A percentile compares a stretch with the other conserved stretches of the same genome.
Evolutionary conservation across 495 filamentous ascomycete species (phyloP).

Genomic region (Lophium mytilinum): DNA sequence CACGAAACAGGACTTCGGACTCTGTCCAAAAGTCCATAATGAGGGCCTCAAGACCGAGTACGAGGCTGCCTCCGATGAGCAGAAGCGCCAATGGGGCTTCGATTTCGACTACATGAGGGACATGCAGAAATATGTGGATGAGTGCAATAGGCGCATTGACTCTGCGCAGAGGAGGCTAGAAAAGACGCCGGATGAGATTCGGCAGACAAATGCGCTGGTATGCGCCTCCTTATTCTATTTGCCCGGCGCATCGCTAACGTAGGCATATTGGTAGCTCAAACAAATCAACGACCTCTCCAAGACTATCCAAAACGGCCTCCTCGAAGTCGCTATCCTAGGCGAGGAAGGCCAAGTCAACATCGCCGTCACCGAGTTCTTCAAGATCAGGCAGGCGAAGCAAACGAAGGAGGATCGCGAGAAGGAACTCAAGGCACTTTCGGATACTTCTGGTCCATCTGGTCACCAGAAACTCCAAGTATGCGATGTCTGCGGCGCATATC

Average conservation of each 20-base stretch:
- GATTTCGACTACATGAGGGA: constrained; percentile 95
- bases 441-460: constrained; percentile 83
- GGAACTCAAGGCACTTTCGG: constrained; percentile 83
- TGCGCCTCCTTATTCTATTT: constrained; percentile 7
- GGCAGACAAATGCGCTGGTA: constrained; percentile 84
- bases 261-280: constrained; percentile 48
- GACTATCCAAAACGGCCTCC: constrained; percentile 72
- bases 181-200: constrained; percentile 96
- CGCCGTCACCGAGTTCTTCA: constrained; percentile 79
- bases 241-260: constrained; percentile 1
- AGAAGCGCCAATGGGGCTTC: constrained; percentile 76
- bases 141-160: constrained; percentile 92
- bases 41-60: constrained; percentile 85
- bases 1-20: constrained; percentile 94
- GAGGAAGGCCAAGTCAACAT: constrained; percentile 71
- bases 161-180: constrained; percentile 82
- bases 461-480: constrained; percentile 98
- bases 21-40: constrained; percentile 82
- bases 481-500: constrained; percentile 94
- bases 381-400: constrained; percentile 68
- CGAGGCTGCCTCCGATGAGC: constrained; percentile 54
- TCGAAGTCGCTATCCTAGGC: constrained; percentile 79
- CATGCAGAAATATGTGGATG: constrained; percentile 90
- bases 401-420: constrained; percentile 78
- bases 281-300: constrained; percentile 72